Evolutionary conservation across 2,329 filamentous ascomycete species (phyloP).

Genomic region (Colletotrichum tabaci): DNA sequence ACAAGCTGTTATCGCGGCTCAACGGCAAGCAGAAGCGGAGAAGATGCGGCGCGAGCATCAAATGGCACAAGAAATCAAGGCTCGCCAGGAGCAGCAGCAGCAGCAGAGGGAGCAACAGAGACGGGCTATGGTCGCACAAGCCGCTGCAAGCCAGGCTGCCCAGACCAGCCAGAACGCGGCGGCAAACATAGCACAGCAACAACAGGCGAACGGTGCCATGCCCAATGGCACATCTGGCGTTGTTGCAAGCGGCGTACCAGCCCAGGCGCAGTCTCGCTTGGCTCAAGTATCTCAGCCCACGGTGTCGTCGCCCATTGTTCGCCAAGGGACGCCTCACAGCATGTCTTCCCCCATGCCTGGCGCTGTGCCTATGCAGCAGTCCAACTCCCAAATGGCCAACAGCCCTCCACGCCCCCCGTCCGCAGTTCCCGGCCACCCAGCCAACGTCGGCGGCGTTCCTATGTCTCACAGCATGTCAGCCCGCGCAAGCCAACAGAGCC

Average conservation of each 20-base stretch:
- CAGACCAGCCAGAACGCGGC: conserved; percentile 47
- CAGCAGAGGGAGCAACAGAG: conserved; percentile 56
- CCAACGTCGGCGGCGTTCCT: conserved; percentile 66
- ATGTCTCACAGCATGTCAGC: conserved; percentile 76
- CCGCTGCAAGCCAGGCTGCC: conserved; percentile 46
- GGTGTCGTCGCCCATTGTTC: conserved; percentile 77
- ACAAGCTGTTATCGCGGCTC: conserved; percentile 57
- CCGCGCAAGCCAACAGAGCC: conserved; percentile 77
- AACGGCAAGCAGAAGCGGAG: conserved; percentile 64
- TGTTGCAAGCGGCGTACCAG: conserved; percentile 58
- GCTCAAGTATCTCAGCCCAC: conserved; percentile 73
- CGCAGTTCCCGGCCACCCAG: conserved; percentile 71
- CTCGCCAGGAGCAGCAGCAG: conserved; percentile 53
- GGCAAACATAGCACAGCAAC: conserved; percentile 48
- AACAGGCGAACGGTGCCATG: conserved; percentile 55
- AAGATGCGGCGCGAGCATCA: conserved; percentile 56
- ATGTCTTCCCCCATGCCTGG: conserved; percentile 77
- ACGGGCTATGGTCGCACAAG: conserved; percentile 51
- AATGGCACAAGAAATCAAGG: conserved; percentile 45
- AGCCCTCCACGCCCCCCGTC: conserved; percentile 78
- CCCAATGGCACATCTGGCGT: conserved; percentile 53
- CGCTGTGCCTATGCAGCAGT: conserved; percentile 74
- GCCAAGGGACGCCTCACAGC: conserved; percentile 75
- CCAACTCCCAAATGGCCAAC: conserved; percentile 77
- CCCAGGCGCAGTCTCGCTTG: conserved; percentile 64